Percentiles rank a stretch among this genome's conserved stretches.
Evolutionary conservation across 2,329 filamentous ascomycete species (phyloP).

Genomic region (Xylariaceae sp.): DNA sequence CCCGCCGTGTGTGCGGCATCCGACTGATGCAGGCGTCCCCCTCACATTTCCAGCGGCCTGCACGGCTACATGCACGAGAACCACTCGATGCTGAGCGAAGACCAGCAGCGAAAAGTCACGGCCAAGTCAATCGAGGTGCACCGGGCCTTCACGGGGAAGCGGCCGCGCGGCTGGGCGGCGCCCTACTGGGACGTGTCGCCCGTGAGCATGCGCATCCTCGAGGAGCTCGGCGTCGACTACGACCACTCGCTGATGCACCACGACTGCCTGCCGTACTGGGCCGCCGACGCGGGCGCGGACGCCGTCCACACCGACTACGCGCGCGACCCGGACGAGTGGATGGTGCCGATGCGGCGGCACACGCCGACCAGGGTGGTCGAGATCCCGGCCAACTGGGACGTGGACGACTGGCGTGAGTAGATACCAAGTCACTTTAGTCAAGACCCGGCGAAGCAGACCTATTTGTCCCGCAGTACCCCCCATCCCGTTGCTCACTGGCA

Average conservation of each 20-base stretch:
- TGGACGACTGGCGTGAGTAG: conserved; percentile 4
- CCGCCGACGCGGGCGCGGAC: not conserved
- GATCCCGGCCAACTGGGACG: conserved; percentile 3
- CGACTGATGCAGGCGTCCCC: too few relatives aligned
- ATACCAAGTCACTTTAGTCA: too few relatives aligned
- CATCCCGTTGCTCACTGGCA: too few relatives aligned
- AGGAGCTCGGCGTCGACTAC: conserved; percentile 1
- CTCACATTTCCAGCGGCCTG: too few relatives aligned
- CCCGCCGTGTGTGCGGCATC: too few relatives aligned
- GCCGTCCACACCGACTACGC: conserved; percentile 1
- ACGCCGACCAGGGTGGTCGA: conserved; percentile 1
- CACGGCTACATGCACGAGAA: conserved; percentile 4
- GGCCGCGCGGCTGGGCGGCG: conserved; percentile 1
- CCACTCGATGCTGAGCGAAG: not conserved
- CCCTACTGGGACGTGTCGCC: conserved; percentile 2
- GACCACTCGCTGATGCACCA: conserved; percentile 4
- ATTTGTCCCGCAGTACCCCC: too few relatives aligned
- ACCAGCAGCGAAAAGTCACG: conserved; percentile 1
- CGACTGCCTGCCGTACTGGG: conserved; percentile 4
- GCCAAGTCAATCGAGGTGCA: conserved; percentile 3
- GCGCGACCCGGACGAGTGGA: conserved; percentile 3
- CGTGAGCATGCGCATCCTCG: conserved; percentile 1
- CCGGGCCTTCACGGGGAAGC: conserved; percentile 1
- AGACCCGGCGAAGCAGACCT: too few relatives aligned
- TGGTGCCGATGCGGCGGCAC: conserved; percentile 3